Percentiles rank a stretch among this genome's conserved stretches.
phyloP scores from a whole-genome alignment of 1,284 basidiomycete genomes.

The Cryptococcus sp. region DNA sequence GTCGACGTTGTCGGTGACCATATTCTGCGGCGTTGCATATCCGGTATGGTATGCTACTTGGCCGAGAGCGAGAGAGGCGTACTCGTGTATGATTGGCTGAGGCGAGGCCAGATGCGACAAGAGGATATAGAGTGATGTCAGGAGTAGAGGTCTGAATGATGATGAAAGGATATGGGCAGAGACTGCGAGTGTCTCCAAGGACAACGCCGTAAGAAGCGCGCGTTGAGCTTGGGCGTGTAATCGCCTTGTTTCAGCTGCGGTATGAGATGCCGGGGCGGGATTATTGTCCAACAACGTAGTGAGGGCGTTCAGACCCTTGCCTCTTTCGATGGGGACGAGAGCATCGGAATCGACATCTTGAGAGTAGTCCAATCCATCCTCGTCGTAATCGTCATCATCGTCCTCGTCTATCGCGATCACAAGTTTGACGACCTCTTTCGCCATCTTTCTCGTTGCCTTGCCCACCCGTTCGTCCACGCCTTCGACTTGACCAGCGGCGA shows the following conservation, averaged over 20 bases:
- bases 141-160: slow-evolving; percentile 65
- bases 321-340: slow-evolving; percentile 59
- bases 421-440: slow-evolving; percentile 63
- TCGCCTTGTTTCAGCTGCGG: slow-evolving; percentile 32
- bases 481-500: slow-evolving; percentile 56
- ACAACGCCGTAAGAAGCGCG: slow-evolving; percentile 57
- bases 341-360: slow-evolving; percentile 27
- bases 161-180: slow-evolving; percentile 62
- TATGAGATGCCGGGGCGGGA: slow-evolving; percentile 27
- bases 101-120: slow-evolving; percentile 78
- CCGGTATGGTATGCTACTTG: slow-evolving; percentile 70
- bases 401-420: slow-evolving; percentile 72
- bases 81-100: slow-evolving; percentile 65
- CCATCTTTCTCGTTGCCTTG: slow-evolving; percentile 66
- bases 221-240: slow-evolving; percentile 59
- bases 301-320: slow-evolving; percentile 58
- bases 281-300: slow-evolving; percentile 50
- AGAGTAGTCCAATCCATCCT: slow-evolving; percentile 15
- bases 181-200: slow-evolving; percentile 72
- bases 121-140: slow-evolving; percentile 77
- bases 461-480: slow-evolving; percentile 37
- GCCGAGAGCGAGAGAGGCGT: slow-evolving; percentile 69
- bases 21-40: slow-evolving; percentile 78
- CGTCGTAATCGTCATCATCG: slow-evolving; percentile 64
- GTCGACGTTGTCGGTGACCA: slow-evolving; percentile 89